These are phyloP conservation scores for Fusarium sp. DNA, from an alignment of 2,329 filamentous ascomycete species.

Conservation along the genomic window DNA sequence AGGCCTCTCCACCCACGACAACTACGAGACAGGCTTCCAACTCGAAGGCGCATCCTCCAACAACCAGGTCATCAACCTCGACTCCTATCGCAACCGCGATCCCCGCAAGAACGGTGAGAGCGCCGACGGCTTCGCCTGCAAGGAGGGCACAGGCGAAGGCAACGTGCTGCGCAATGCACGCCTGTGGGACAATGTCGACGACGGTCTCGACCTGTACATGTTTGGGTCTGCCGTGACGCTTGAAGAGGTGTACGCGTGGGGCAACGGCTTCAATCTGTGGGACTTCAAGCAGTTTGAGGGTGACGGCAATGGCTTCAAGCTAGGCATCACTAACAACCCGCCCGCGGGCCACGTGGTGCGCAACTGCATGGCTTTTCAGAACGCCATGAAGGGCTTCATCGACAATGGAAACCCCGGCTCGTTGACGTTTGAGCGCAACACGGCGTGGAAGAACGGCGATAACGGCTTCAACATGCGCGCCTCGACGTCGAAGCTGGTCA, in stretches of 20 bases:
- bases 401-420: conserved; percentile 58
- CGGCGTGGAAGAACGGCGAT: conserved; percentile 58
- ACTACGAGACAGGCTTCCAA: conserved; percentile 54
- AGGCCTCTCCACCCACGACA: conserved; percentile 52
- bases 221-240: conserved; percentile 58
- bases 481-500: conserved; percentile 49
- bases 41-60: conserved; percentile 49
- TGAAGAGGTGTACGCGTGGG: conserved; percentile 58
- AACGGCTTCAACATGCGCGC: conserved; percentile 39
- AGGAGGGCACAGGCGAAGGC: conserved; percentile 58
- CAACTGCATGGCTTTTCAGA: conserved; percentile 59
- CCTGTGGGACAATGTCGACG: conserved; percentile 63
- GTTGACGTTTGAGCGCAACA: conserved; percentile 56
- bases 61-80: conserved; percentile 56
- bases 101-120: conserved; percentile 64
- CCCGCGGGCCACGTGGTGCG: conserved; percentile 56
- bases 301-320: conserved; percentile 62
- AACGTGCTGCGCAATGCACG: conserved; percentile 58
- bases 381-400: conserved; percentile 58
- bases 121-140: conserved; percentile 61
- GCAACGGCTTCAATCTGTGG: conserved; percentile 60
- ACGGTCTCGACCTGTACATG: conserved; percentile 51
- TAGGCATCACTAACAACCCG: conserved; percentile 52
- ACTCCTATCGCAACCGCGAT: conserved; percentile 58
- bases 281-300: conserved; percentile 56